Evolutionary conservation across 345 rosid species (phyloP).

Genomic region (Ceriops zippeliana): DNA sequence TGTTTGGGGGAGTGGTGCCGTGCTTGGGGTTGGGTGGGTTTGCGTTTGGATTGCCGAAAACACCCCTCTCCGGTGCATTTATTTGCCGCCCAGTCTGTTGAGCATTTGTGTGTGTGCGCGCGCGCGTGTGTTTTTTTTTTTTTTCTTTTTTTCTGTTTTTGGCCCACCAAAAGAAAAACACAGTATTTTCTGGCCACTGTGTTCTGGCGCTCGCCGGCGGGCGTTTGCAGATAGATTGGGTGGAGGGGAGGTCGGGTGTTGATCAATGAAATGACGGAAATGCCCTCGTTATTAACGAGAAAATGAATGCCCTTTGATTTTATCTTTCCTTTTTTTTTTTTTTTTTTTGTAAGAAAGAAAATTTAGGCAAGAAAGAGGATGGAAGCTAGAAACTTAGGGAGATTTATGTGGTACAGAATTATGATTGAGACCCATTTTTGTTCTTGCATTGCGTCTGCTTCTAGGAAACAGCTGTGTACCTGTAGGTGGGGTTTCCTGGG

Average conservation of each 20-base stretch:
- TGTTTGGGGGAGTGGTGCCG: neutral
- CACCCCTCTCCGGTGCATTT: neutral
- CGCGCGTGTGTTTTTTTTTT: too few species aligned
- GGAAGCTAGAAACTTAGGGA: conserved; percentile 1
- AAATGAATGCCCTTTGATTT: neutral
- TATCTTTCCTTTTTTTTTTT: neutral
- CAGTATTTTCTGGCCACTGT: neutral
- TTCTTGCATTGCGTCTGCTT: conserved; percentile 7
- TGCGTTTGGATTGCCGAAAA: neutral
- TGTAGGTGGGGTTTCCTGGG: conserved; percentile 24
- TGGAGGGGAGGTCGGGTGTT: neutral
- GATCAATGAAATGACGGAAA: conserved; percentile 1
- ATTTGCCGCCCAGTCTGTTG: too few species aligned
- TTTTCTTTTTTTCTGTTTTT: too few species aligned
- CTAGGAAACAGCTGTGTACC: conserved; percentile 18
- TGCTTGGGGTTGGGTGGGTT: neutral
- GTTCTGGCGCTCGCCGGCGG: neutral
- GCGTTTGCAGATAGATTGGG: too few species aligned
- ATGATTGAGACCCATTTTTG: conserved; percentile 8
- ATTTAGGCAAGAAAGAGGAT: neutral
- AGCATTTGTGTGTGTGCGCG: too few species aligned
- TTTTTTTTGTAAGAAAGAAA: neutral
- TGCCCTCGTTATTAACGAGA: neutral
- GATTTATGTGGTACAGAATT: conserved; percentile 4
- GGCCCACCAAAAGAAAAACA: too few species aligned